Percentiles rank a stretch among this genome's conserved stretches.
These are phyloP conservation scores for Cicer cuneatum DNA, from an alignment of 306 rosid species.

Conservation along the genomic window DNA sequence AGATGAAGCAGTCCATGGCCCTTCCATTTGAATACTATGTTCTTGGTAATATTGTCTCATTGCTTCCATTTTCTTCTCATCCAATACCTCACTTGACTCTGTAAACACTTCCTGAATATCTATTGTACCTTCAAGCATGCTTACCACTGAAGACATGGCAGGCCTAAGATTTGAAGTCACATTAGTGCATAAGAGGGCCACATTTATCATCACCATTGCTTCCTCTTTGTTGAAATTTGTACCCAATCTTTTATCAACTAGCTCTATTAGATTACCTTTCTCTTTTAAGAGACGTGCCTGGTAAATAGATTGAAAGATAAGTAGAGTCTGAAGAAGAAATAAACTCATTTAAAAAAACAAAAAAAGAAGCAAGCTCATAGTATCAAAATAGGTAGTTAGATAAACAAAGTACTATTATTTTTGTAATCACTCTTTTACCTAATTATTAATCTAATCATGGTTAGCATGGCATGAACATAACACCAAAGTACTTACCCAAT, in stretches of 20 bases:
- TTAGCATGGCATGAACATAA: neutral
- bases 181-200: conserved; percentile 53
- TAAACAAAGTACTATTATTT: no score
- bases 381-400: no score
- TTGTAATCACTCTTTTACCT: no score
- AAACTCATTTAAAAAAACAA: no score
- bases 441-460: no score
- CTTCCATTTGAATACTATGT: neutral
- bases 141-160: conserved; percentile 43
- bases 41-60: conserved; percentile 23
- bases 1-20: conserved; percentile 28
- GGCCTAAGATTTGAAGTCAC: conserved; percentile 49
- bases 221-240: conserved; percentile 44
- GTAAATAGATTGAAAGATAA: neutral
- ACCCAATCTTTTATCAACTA: conserved; percentile 42
- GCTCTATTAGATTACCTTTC: conserved; percentile 23
- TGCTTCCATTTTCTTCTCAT: conserved; percentile 32
- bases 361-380: no score
- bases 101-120: neutral
- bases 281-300: conserved; percentile 44
- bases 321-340: no score
- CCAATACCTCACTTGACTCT: conserved; percentile 19
- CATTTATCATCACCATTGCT: conserved; percentile 49
- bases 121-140: conserved; percentile 45
- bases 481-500: conserved; percentile 42